Base-by-base conservation (phyloP, 805 yeast genomes). In the Myxozyma melibiosi region DNA sequence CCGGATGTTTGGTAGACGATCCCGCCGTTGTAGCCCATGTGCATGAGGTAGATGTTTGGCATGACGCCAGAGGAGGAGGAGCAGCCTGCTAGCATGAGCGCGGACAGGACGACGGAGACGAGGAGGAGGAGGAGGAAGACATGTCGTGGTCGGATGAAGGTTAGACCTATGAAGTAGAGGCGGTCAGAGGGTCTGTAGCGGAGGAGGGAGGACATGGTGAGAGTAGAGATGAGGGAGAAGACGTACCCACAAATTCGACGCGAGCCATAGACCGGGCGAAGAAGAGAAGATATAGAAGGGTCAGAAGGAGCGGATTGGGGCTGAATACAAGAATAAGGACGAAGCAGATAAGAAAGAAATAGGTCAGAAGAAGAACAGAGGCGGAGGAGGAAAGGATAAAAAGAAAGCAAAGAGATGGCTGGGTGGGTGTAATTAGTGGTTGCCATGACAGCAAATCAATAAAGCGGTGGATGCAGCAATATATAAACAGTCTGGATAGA, bases 131-230 rank as follows among this genome's bases (percentile, higher is more conserved):
- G n/a, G 13, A 59, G 37, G 18, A 43, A 57, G 33, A 59, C 34
- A 42, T 59, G 57, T 37, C 63, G 57, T 8, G 63, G 63, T 18
- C 63, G 57, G 5, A 59, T 18, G 28, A 57, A 58, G 38, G 51
- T 33, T 4, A 59, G 22, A 22, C 52, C 62, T 51, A 31, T 20
- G 27, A 6, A 20, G 18, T 24, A 37, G 6, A 20, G 16, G 16
- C 16, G 16, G n/a, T n/a, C 6, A 7, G 7, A 39, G 13, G 9
- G 25, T 18, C 5, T 6, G n/a, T 13, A 9, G 9, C 18, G 27
- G n/a, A 5, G 6, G 4, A 24, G n/a, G 4, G 30, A 6, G 43
- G 8, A 11, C 27, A 6, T n/a, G 16, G 40, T 37, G 16, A 37
- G 18, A 42, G 5, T n/a, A 27, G 22, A n/a, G 6, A 3, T 14